A percentile compares a stretch with the other conserved stretches of the same genome.
These are phyloP conservation scores for Diaporthe vaccinii DNA, from an alignment of 2,329 filamentous ascomycete species.

Conservation along the genomic window DNA sequence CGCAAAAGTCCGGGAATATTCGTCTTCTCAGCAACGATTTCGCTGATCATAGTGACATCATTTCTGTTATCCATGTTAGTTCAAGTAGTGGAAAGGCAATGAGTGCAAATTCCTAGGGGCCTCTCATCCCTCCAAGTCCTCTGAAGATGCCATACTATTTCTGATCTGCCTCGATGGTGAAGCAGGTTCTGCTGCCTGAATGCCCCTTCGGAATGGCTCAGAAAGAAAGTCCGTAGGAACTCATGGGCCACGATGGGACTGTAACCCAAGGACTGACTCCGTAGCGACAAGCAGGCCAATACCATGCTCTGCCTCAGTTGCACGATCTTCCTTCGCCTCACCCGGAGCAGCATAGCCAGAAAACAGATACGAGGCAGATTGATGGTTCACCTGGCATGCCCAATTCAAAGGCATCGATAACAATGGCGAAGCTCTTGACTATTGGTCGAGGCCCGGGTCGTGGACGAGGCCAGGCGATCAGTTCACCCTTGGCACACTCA, in stretches of 20 bases:
- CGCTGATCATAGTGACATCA: neutral
- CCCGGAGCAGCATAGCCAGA: neutral
- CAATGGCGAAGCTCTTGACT: neutral
- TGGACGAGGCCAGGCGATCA: neutral
- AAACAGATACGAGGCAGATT: neutral
- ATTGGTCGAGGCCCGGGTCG: neutral
- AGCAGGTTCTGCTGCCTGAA: neutral
- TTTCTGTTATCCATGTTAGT: neutral
- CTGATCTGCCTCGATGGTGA: neutral
- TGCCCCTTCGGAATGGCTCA: neutral
- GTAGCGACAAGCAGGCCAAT: neutral
- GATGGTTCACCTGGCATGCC: neutral
- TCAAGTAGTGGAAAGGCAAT: neutral
- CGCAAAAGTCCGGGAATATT: neutral
- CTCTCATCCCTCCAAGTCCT: neutral
- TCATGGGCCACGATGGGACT: neutral
- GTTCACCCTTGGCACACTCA: neutral
- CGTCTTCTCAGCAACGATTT: neutral
- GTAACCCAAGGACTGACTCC: neutral
- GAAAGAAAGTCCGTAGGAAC: neutral
- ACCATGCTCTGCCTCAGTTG: neutral
- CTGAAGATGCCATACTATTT: neutral
- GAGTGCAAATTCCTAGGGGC: neutral
- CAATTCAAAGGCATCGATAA: neutral
- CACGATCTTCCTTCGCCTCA: constrained; percentile 1